phyloP scores from a whole-genome alignment of 805 yeast species.

The Yamadazyma insecticola region DNA sequence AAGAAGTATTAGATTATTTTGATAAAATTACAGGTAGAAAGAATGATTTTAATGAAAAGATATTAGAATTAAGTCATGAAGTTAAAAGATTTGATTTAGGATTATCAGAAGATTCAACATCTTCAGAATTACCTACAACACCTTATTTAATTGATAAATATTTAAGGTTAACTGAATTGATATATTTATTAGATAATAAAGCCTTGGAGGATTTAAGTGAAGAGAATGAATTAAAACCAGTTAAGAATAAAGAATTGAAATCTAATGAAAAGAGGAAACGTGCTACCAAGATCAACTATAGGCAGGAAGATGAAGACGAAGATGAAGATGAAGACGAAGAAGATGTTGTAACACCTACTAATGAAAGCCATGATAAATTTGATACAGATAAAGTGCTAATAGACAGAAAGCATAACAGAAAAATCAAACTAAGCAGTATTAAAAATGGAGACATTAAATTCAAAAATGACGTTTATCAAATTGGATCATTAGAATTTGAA shows the following conservation, averaged over 20 bases:
- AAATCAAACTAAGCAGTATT: slow-evolving; percentile 3
- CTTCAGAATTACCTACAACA: slow-evolving; percentile 60
- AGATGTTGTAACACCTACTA: slow-evolving; percentile 1
- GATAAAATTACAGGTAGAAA: slow-evolving; percentile 68
- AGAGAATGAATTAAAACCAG: slow-evolving; percentile 3
- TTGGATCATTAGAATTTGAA: slow-evolving; percentile 47
- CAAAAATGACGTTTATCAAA: slow-evolving; percentile 33
- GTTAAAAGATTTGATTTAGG: slow-evolving; percentile 55
- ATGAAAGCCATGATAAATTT: slow-evolving; percentile 3
- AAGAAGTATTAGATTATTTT: slow-evolving; percentile 62
- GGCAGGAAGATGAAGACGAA: slow-evolving; percentile 4
- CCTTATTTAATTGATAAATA: slow-evolving; percentile 68
- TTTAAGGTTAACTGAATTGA: slow-evolving; percentile 54
- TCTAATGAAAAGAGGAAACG: too few relatives aligned
- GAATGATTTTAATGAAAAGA: slow-evolving; percentile 58
- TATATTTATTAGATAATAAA: slow-evolving; percentile 38
- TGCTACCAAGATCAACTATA: too few relatives aligned
- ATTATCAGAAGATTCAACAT: slow-evolving; percentile 44
- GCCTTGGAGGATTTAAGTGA: background rate
- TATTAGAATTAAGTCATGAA: slow-evolving; percentile 51
- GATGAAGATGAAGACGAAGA: slow-evolving; percentile 3
- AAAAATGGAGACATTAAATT: slow-evolving; percentile 17
- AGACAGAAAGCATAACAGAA: slow-evolving; percentile 7
- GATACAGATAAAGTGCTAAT: slow-evolving; percentile 1
- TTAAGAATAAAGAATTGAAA: slow-evolving; percentile 1